Percentiles rank a stretch among this genome's conserved stretches.
Evolutionary conservation across 2,329 filamentous ascomycete species (phyloP).

Genomic region (Capronia epimyces): DNA sequence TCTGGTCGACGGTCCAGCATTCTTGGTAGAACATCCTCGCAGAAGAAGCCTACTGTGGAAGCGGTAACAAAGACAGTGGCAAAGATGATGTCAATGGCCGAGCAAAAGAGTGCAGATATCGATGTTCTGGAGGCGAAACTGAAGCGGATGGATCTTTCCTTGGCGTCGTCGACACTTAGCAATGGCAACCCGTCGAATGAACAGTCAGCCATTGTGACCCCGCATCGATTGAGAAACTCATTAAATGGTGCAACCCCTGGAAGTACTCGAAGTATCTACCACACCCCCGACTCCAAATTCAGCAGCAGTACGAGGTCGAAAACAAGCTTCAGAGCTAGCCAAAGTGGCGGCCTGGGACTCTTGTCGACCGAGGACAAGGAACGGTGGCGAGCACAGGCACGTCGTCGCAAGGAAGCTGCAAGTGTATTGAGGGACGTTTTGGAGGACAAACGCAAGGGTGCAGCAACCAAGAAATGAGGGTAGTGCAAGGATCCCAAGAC

Average conservation of each 20-base stretch:
- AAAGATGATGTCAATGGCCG: constrained; percentile 88
- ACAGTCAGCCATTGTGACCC: constrained; percentile 8
- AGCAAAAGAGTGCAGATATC: constrained; percentile 85
- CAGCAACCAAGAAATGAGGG: constrained; percentile 7
- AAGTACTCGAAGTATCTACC: constrained; percentile 27
- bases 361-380: constrained; percentile 26
- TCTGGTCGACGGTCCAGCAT: constrained; percentile 39
- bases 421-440: constrained; percentile 25
- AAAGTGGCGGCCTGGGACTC: constrained; percentile 14
- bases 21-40: constrained; percentile 29
- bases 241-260: constrained; percentile 19
- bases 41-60: constrained; percentile 75
- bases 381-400: constrained; percentile 26
- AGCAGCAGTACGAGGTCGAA: constrained; percentile 19
- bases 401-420: constrained; percentile 26
- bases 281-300: constrained; percentile 28
- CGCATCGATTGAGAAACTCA: constrained; percentile 10
- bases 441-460: constrained; percentile 20
- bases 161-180: constrained; percentile 5
- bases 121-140: constrained; percentile 85
- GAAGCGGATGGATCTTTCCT: constrained; percentile 58
- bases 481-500: no score
- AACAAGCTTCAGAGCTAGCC: constrained; percentile 12
- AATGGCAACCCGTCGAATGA: constrained; percentile 19
- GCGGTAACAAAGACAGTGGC: constrained; percentile 84